Conservation (phyloP, 2,329 filamentous ascomycete species). For the Grosmannia clavigera region DNA sequence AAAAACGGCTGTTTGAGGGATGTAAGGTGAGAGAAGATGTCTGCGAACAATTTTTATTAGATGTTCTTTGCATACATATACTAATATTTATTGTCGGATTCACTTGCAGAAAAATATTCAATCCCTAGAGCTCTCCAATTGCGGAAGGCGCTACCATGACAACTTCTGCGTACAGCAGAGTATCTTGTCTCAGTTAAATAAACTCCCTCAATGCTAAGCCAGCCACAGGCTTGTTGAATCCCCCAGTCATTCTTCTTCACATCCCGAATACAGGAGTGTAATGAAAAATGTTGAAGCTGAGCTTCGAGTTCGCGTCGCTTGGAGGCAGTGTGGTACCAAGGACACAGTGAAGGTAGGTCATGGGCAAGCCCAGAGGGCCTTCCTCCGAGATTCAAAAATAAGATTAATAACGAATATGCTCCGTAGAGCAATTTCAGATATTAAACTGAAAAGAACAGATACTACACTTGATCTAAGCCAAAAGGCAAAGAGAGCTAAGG, state of each 20-base stretch:
- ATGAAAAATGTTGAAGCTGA: slow-evolving; percentile 40
- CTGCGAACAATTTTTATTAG: too few relatives aligned
- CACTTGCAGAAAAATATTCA: too few relatives aligned
- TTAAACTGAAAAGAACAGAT: slow-evolving; percentile 98
- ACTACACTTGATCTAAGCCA: slow-evolving; percentile 90
- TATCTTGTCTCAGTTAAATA: too few relatives aligned
- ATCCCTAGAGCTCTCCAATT: too few relatives aligned
- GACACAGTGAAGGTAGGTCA: slow-evolving; percentile 53
- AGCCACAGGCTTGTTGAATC: background rate
- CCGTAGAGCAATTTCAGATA: slow-evolving; percentile 74
- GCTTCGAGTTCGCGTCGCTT: slow-evolving; percentile 48
- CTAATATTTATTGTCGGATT: too few relatives aligned
- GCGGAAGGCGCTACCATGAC: too few relatives aligned
- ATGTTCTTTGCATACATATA: too few relatives aligned
- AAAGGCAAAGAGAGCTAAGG: slow-evolving; percentile 43
- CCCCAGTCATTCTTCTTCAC: slow-evolving; percentile 39
- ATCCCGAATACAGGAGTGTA: slow-evolving; percentile 33
- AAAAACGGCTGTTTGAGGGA: slow-evolving; percentile 11
- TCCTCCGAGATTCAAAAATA: slow-evolving; percentile 53
- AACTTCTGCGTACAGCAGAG: too few relatives aligned
- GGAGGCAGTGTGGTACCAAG: slow-evolving; percentile 64
- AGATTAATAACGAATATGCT: slow-evolving; percentile 67
- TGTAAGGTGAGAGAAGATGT: background rate
- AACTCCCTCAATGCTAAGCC: too few relatives aligned
- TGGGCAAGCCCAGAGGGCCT: slow-evolving; percentile 62